A percentile compares a stretch with the other conserved stretches of the same genome.
Evolutionary conservation across 106 monocot species (phyloP).

Genomic region (Xerophyta viscosa): DNA sequence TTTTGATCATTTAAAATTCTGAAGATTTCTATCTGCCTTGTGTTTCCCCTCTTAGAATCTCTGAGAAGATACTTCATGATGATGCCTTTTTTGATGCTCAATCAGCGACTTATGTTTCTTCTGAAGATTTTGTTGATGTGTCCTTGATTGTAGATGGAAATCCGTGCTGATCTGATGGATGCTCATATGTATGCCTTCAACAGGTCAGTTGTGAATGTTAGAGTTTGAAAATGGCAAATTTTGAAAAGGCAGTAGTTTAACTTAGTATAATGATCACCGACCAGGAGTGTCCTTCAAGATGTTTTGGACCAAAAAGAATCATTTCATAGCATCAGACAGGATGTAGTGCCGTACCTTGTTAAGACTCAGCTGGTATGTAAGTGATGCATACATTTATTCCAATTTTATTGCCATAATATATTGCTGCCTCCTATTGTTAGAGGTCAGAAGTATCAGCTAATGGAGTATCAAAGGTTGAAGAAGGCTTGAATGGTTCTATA

Average conservation of each 20-base stretch:
- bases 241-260: too few relatives aligned
- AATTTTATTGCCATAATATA: neutral
- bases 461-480: slow-evolving; percentile 29
- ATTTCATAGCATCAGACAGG: slow-evolving; percentile 87
- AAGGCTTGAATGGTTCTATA: slow-evolving; percentile 27
- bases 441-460: slow-evolving; percentile 55
- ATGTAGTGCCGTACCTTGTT: slow-evolving; percentile 90
- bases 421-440: slow-evolving; percentile 23
- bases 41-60: too few relatives aligned
- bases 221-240: too few relatives aligned
- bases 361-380: slow-evolving; percentile 78
- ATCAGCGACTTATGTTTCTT: too few relatives aligned
- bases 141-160: slow-evolving; percentile 67
- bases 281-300: slow-evolving; percentile 69
- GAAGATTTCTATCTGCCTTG: too few relatives aligned
- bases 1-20: too few relatives aligned
- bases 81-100: too few relatives aligned
- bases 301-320: slow-evolving; percentile 66
- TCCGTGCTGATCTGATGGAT: slow-evolving; percentile 97
- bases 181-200: slow-evolving; percentile 98
- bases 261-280: neutral
- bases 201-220: slow-evolving; percentile 37
- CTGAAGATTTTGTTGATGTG: neutral
- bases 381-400: neutral
- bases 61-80: too few relatives aligned